Evolutionary conservation across 371 early-diverging fungal species (phyloP).

Genomic region (Haplosporangium sp.): DNA sequence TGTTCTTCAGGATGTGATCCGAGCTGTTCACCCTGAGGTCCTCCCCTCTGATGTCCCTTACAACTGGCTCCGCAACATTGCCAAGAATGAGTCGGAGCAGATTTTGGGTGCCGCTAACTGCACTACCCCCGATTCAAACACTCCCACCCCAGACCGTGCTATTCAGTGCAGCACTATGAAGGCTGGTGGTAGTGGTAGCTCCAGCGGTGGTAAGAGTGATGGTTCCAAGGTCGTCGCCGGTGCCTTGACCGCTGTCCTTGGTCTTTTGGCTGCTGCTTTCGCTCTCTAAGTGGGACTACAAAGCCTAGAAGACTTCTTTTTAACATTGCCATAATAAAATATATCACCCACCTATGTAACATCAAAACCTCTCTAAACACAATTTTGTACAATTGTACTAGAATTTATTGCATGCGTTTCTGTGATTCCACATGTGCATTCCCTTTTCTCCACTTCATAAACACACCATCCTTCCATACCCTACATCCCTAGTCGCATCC

Average conservation of each 20-base stretch:
- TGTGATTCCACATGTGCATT: not conserved
- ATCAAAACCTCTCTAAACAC: not conserved
- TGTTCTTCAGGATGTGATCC: constrained; percentile 76
- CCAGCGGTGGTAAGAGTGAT: not conserved
- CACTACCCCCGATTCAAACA: constrained; percentile 62
- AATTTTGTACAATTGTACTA: not conserved
- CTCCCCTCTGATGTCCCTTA: constrained; percentile 63
- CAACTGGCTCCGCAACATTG: constrained; percentile 80
- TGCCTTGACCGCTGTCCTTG: constrained; percentile 24
- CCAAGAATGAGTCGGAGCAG: constrained; percentile 62
- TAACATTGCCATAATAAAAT: no score
- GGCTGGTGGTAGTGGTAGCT: constrained; percentile 6
- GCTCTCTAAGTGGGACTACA: constrained; percentile 15
- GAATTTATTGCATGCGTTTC: not conserved
- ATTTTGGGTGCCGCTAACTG: constrained; percentile 63
- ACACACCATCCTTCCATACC: not conserved
- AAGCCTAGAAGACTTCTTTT: no score
- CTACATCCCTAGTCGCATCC: not conserved
- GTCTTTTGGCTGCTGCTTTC: constrained; percentile 29
- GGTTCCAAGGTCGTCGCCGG: constrained; percentile 28
- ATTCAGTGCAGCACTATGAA: constrained; percentile 58
- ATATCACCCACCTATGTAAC: not conserved
- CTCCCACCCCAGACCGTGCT: constrained; percentile 65
- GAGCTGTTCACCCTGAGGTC: constrained; percentile 67
- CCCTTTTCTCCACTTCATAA: not conserved